Evolutionary conservation across 2,329 filamentous ascomycete species (phyloP).

Genomic region (Chrysosporium keratinophilum): DNA sequence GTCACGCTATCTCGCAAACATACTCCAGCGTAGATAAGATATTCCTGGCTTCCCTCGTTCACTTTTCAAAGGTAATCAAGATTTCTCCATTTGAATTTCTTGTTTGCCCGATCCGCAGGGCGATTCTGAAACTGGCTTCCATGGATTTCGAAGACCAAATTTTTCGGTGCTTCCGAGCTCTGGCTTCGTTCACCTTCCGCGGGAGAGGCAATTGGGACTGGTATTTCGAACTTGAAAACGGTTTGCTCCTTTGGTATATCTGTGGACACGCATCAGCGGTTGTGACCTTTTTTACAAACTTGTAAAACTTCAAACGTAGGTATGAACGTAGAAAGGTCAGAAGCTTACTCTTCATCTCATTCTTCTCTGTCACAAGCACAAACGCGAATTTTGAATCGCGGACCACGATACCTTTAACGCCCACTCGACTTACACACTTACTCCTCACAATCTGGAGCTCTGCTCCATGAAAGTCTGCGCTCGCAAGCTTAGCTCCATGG

Average conservation of each 20-base stretch:
- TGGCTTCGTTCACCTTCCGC: constrained; percentile 18
- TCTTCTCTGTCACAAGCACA: constrained; percentile 64
- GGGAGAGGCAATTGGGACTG: constrained; percentile 28
- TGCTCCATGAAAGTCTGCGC: constrained; percentile 86
- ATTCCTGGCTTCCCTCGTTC: not conserved
- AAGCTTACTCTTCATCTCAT: constrained; percentile 56
- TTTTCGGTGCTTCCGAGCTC: constrained; percentile 21
- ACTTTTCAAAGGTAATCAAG: constrained; percentile 56
- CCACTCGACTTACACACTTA: constrained; percentile 69
- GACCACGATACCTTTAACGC: constrained; percentile 74
- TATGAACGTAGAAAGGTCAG: not conserved
- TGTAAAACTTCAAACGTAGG: not conserved
- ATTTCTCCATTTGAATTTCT: constrained; percentile 83
- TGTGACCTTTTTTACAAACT: not conserved
- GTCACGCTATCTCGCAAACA: not conserved
- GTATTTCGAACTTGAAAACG: constrained; percentile 66
- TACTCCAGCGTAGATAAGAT: not conserved
- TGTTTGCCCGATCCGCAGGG: constrained; percentile 74
- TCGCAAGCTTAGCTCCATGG: constrained; percentile 54
- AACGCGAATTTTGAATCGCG: constrained; percentile 80
- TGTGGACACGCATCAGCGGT: constrained; percentile 20
- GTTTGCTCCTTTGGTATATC: constrained; percentile 83
- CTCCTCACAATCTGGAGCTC: constrained; percentile 72
- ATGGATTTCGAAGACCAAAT: constrained; percentile 70
- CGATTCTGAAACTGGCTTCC: constrained; percentile 79